Evolutionary conservation across 768 basidiomycete genomes (phyloP), one percentile per base, ranked within the genome.

Genomic region (Trametopsis cervina): DNA sequence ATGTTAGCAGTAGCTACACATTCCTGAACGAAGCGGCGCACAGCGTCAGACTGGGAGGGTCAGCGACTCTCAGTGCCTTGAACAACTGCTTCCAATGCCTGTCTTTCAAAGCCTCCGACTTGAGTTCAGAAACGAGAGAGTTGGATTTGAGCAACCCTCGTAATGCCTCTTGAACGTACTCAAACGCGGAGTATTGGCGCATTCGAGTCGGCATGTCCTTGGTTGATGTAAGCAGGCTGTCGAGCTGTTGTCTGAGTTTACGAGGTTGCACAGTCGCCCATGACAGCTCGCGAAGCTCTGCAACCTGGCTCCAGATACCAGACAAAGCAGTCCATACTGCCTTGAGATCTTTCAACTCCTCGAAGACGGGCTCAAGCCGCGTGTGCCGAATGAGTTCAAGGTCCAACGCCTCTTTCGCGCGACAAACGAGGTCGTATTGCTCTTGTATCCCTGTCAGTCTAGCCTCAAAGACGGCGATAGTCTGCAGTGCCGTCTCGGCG

Each of bases 131-230:
- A n/a, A 99, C 75, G 54, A 96, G 70, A 0, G 83, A 63, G 63
- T 99, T 98, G 29, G 88, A 83, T 69, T 96, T 98, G 55, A 97
- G 76, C 41, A 93, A 72, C 11, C 83, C 80, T 39, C 86, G 78
- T 46, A 99, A 73, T 18, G 85, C 77, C 37, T 99, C 95, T 61
- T 98, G 94, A 2, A 98, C 92, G 63, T 89, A 94, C 72, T 98
- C 96, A 61, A 97, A 99, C 0, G 96, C 96, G 7, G 93, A 90
- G 64, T 99, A 99, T 63, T 99, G 96, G 45, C 96, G 80, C 96
- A 98, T 99, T 52, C 94, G 76, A 29, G 90, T 95, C 1, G 96
- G 96, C 95, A 99, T 97, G 41, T 98, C 95, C 70, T 93, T 90
- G 20, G 95, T 97, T n/a, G 91, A 91, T 21, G 78, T 73, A 44